Evolutionary conservation across 176 grass and related monocot genomes (phyloP).

Genomic region (Tuctoria greenei): DNA sequence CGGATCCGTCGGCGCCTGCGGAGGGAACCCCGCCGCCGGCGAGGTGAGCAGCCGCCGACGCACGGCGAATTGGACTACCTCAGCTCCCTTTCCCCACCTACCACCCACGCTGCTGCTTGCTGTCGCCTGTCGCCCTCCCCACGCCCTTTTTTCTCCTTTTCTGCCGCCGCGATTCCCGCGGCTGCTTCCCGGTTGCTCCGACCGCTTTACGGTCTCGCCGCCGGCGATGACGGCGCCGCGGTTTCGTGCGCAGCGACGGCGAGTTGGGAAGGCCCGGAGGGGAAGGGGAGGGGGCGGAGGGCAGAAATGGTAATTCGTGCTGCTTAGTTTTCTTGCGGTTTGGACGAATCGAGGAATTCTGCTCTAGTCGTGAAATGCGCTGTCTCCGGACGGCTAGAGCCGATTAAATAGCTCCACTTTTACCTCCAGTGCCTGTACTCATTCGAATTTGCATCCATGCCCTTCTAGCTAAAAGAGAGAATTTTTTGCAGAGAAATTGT

Average conservation of each 20-base stretch:
- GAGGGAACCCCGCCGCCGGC: constrained; percentile 26
- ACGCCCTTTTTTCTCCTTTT: background rate
- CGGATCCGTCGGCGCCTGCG: constrained; percentile 37
- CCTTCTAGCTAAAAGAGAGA: background rate
- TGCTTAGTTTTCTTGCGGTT: constrained; percentile 37
- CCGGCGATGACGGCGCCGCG: constrained; percentile 27
- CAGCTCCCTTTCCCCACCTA: constrained; percentile 31
- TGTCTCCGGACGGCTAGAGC: constrained; percentile 32
- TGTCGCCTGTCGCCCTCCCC: constrained; percentile 34
- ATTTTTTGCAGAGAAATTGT: no score
- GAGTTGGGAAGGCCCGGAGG: background rate
- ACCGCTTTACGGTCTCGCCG: constrained; percentile 14
- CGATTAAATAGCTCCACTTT: constrained; percentile 38
- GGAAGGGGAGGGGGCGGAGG: constrained; percentile 26
- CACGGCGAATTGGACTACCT: constrained; percentile 30
- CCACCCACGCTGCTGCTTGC: constrained; percentile 29
- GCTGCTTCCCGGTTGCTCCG: constrained; percentile 8
- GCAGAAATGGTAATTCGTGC: constrained; percentile 51
- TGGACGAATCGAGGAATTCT: constrained; percentile 52
- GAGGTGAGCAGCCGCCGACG: background rate
- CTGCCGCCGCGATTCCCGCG: constrained; percentile 12
- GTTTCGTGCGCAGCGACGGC: constrained; percentile 27
- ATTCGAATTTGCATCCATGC: background rate
- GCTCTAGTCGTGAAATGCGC: constrained; percentile 44
- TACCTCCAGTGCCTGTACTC: background rate